Base-by-base conservation (phyloP, 2,329 filamentous ascomycete genomes). In the Aphanoascus verrucosus region DNA sequence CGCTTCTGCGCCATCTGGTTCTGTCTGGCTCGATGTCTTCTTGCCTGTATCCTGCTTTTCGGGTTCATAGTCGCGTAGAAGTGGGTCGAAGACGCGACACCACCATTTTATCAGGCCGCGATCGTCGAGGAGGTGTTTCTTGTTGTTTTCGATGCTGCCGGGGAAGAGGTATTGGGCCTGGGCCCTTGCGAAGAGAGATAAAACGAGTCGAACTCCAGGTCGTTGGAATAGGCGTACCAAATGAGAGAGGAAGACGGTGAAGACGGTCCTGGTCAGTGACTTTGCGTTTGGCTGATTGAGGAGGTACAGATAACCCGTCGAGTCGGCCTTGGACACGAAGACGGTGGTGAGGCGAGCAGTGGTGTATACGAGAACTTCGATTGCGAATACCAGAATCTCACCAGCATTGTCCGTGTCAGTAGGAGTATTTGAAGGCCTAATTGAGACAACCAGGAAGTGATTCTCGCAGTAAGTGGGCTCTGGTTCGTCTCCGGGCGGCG, bases 281-380 rank as follows among this genome's bases (percentile, higher is more conserved):
- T 87, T 79, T 76, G 60, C 46, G 14, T 83, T 79, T 0, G 86
- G 73, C 15, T 62, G 48, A 45, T 79, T 72, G 35, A 90, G 73
- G 1, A 85, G 74, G 59, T 83, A 75, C 8, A 96, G 72, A 65
- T 88, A 94, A 20, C 94, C 93, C 0, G 91, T 96, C 8, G 93
- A 96, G 71, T 98, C 93, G 47, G 93, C 93, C 70, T 98, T 98
- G 58, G 90, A 91, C 20, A 98, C 85, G 67, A 98, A 98, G 52
- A 97, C 78, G 3, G 87, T 96, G 1, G 86, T 94, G 20, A 88
- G 79, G 61, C 80, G 79, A 44, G 80, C 79, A 0, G 90, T 95
- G 0, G 83, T 86, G 70, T 94, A 98, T 56, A 98, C 79, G 61
- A 93, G 77, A 49, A 96, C 77, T 66, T 98, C 93, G 58, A 98